These are phyloP conservation scores for Solanum sejunctum DNA, from an alignment of 257 asterid genomes.

Conservation along the genomic window DNA sequence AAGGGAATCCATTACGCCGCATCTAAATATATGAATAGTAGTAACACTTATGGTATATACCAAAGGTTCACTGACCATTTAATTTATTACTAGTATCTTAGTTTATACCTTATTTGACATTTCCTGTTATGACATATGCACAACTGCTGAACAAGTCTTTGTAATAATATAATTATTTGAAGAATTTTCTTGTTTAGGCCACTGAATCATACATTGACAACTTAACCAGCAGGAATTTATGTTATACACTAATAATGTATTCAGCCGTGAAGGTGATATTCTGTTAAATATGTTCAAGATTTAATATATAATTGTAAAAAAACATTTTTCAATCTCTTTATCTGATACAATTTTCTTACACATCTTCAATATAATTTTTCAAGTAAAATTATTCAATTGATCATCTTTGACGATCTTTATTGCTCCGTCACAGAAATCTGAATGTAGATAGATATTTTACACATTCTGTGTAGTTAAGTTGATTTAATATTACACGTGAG, in stretches of 20 bases:
- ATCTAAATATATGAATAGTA: background rate
- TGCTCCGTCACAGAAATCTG: too few relatives aligned
- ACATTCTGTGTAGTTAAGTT: background rate
- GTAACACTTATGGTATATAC: constrained; percentile 8
- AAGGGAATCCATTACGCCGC: constrained; percentile 11
- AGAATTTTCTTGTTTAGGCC: background rate
- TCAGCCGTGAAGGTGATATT: background rate
- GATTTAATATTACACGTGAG: background rate
- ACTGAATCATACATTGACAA: background rate
- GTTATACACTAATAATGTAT: background rate
- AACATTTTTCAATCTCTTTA: too few relatives aligned
- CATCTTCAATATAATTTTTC: too few relatives aligned
- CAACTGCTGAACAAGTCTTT: background rate
- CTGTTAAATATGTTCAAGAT: fast-evolving
- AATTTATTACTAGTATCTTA: background rate
- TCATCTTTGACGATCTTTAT: too few relatives aligned
- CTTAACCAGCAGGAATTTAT: background rate
- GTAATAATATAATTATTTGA: background rate
- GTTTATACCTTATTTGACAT: background rate
- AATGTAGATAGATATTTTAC: background rate
- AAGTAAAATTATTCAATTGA: too few relatives aligned
- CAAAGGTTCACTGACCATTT: constrained; percentile 6
- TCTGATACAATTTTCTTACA: too few relatives aligned
- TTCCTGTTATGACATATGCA: background rate
- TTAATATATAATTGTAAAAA: background rate